Evolutionary conservation across 2,329 filamentous ascomycete genomes (phyloP).

Genomic region (Fusarium globosum): DNA sequence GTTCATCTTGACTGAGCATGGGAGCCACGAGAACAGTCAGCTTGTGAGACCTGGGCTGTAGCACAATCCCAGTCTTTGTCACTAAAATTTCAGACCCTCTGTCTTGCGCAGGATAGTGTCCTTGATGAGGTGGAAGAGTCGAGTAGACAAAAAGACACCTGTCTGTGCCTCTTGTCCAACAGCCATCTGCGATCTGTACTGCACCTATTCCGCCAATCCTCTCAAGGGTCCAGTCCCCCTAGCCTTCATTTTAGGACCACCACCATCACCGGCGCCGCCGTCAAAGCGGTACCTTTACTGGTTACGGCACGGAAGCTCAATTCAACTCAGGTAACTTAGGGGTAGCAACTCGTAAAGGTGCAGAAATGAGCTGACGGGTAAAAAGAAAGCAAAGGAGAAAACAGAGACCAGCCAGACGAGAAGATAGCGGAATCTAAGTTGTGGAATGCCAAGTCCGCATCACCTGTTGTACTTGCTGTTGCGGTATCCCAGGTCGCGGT

Average conservation of each 20-base stretch:
- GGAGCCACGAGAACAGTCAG: conserved; percentile 44
- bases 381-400: conserved; percentile 8
- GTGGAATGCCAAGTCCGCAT: conserved; percentile 29
- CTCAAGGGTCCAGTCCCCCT: conserved; percentile 13
- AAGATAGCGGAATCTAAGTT: conserved; percentile 25
- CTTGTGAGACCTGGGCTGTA: conserved; percentile 29
- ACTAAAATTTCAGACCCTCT: conserved; percentile 21
- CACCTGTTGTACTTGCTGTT: conserved; percentile 31
- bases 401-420: background rate
- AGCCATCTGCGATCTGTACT: conserved; percentile 22
- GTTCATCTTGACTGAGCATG: conserved; percentile 37
- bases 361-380: conserved; percentile 38
- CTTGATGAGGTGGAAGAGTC: background rate
- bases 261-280: conserved; percentile 28
- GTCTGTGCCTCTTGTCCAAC: conserved; percentile 11
- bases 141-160: background rate
- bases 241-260: conserved; percentile 13
- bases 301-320: conserved; percentile 14
- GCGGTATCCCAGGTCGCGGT: conserved; percentile 25
- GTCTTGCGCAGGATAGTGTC: background rate
- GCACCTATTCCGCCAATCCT: conserved; percentile 37
- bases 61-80: conserved; percentile 7
- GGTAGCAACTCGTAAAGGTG: conserved; percentile 28
- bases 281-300: conserved; percentile 20
- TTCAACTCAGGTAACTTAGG: background rate